Evolutionary conservation across 2,329 filamentous ascomycete genomes (phyloP), one percentile per base, ranked within the genome.

Genomic region (Aureobasidium musti): DNA sequence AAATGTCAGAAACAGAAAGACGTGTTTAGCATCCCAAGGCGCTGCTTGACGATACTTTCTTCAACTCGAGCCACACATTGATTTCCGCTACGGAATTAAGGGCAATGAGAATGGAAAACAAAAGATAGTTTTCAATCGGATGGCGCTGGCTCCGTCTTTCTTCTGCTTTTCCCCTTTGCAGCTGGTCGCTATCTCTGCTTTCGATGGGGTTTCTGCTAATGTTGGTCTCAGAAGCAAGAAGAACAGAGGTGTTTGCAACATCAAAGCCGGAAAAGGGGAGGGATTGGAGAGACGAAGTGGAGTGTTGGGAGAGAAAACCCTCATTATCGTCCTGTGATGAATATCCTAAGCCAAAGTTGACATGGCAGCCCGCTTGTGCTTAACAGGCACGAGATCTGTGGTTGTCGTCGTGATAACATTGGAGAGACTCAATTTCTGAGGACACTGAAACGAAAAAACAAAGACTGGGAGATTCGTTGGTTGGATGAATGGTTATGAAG

Each of bases 101-200:
- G 45, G 43, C 30, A 33, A 39, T 57, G 33, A 45, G 64, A 47
- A 28, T n/a, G 19, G 35, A 17, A 54, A 67, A 30, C 63, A 61
- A 71, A 33, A 52, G 73, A 75, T 77, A 77, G 75, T 77, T 77
- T 77, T 77, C 75, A 77, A 77, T 75, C 75, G 74, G 70, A 74
- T 70, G 70, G 67, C 71, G 70, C 49, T 74, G 70, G 75, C 74
- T 75, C 72, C 73, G 72, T 73, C 70, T 69, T 50, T 49, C 10
- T 47, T 37, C n/a, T 43, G 5, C 7, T 5, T 64, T 54, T 35
- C n/a, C 21, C 17, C 13, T 21, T 57, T 5, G 33, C 28, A n/a
- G 19, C 37, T 68, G 56, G 11, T n/a, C 8, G 13, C 11, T 17
- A 23, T 63, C 14, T 14, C n/a, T 63, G 43, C 28, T 37, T 6